Evolutionary conservation across 257 asterid species (phyloP).

Genomic region (Thymus mandschuricus): DNA sequence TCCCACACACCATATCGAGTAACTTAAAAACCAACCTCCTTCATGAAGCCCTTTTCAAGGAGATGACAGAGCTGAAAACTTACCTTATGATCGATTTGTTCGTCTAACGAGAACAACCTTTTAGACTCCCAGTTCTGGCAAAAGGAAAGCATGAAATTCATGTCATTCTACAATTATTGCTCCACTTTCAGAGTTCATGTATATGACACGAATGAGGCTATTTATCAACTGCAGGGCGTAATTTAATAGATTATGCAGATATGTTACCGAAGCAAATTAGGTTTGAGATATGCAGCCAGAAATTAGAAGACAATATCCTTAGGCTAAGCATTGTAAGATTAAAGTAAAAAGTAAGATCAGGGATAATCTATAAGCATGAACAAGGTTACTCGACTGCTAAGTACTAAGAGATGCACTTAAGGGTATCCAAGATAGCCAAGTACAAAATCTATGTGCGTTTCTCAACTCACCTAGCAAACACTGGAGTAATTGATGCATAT

Average conservation of each 20-base stretch:
- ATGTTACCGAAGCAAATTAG: not conserved
- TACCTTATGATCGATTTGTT: slow-evolving; percentile 90
- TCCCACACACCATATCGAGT: slow-evolving; percentile 5
- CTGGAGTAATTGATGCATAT: not conserved
- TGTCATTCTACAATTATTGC: slow-evolving; percentile 20
- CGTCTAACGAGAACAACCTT: slow-evolving; percentile 86
- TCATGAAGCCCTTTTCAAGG: slow-evolving; percentile 17
- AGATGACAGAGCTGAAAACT: slow-evolving; percentile 23
- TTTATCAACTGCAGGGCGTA: slow-evolving; percentile 7
- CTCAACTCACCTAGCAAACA: not conserved
- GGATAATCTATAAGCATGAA: not conserved
- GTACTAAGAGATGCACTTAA: not conserved
- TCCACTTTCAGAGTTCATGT: slow-evolving; percentile 20
- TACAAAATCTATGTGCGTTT: not conserved
- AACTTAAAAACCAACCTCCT: slow-evolving; percentile 6
- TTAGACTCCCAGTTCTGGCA: slow-evolving; percentile 78
- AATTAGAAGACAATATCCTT: not conserved
- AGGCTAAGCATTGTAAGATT: not conserved
- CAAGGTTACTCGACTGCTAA: not conserved
- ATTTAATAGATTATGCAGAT: not conserved
- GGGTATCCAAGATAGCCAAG: not conserved
- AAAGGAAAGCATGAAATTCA: slow-evolving; percentile 29
- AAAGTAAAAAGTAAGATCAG: not conserved
- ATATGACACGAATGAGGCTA: not conserved
- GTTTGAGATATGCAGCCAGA: slow-evolving; percentile 20